A percentile compares a stretch with the other conserved stretches of the same genome.
Conservation (phyloP, 768 basidiomycete genomes). For the Dioszegia aurantiaca region DNA sequence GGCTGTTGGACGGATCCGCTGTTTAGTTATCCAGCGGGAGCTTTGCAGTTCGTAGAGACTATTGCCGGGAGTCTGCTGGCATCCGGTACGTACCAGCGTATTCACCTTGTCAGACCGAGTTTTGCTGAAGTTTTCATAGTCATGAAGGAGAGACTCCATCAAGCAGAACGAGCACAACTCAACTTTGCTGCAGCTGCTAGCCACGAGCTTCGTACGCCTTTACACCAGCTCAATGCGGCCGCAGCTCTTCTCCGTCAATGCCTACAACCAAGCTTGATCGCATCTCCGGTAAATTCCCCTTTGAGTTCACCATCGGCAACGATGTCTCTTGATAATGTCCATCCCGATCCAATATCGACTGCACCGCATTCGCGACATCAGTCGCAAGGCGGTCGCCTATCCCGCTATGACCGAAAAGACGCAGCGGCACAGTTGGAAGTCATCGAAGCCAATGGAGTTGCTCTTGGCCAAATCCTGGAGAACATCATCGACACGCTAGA, state of each 20-base stretch:
- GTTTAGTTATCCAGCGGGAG: slow-evolving; percentile 44
- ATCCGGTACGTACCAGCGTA: slow-evolving; percentile 33
- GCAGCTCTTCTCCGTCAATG: slow-evolving; percentile 30
- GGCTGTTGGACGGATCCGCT: slow-evolving; percentile 49
- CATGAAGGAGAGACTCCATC: slow-evolving; percentile 41
- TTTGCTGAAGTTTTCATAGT: slow-evolving; percentile 24
- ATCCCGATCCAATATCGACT: not conserved
- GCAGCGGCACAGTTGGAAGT: slow-evolving; percentile 36
- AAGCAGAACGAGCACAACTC: slow-evolving; percentile 36
- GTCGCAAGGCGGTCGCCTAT: not conserved
- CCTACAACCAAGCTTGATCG: slow-evolving; percentile 20
- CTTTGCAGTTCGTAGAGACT: slow-evolving; percentile 49
- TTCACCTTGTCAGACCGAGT: not conserved
- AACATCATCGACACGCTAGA: slow-evolving; percentile 50
- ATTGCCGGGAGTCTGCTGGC: slow-evolving; percentile 49
- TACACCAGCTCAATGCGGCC: slow-evolving; percentile 49
- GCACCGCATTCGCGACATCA: not conserved
- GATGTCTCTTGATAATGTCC: not conserved
- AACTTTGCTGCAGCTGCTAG: slow-evolving; percentile 47
- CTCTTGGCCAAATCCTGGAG: slow-evolving; percentile 38
- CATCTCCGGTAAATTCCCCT: slow-evolving; percentile 3
- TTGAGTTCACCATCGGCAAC: not conserved
- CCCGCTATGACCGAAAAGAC: slow-evolving; percentile 29
- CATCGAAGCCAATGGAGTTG: slow-evolving; percentile 40
- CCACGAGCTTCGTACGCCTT: slow-evolving; percentile 49